Percentiles rank a stretch among this genome's conserved stretches.
These are phyloP conservation scores for Neurospora sp. DNA, from an alignment of 495 filamentous ascomycete species.

Conservation along the genomic window DNA sequence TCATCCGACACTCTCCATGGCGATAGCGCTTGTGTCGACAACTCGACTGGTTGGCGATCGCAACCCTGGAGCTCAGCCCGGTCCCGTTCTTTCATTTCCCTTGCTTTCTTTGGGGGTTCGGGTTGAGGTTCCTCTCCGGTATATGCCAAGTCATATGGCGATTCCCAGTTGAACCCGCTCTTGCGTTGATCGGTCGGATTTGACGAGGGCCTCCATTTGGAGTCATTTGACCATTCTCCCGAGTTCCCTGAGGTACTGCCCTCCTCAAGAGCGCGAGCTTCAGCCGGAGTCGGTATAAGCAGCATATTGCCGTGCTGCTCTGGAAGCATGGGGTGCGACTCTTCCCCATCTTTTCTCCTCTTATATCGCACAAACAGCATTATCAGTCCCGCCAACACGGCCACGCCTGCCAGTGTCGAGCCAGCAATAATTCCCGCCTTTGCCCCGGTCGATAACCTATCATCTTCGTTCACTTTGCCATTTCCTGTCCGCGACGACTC, in stretches of 20 bases:
- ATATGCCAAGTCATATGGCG: conserved; percentile 17
- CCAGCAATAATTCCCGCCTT: conserved; percentile 19
- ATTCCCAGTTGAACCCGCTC: conserved; percentile 24
- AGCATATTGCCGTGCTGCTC: conserved; percentile 10
- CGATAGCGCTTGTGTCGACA: neutral
- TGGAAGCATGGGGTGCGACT: conserved; percentile 26
- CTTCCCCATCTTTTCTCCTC: conserved; percentile 14
- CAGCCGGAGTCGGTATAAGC: conserved; percentile 2
- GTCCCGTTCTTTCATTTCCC: neutral
- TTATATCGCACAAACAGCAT: conserved; percentile 17
- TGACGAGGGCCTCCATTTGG: conserved; percentile 9
- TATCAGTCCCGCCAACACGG: conserved; percentile 8
- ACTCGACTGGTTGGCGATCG: neutral
- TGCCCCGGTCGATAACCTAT: conserved; percentile 10
- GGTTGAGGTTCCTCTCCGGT: neutral
- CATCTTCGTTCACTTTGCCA: neutral
- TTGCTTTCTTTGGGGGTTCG: neutral
- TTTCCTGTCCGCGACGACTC: neutral
- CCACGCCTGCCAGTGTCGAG: conserved; percentile 10
- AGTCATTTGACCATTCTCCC: conserved; percentile 8
- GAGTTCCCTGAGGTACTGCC: neutral
- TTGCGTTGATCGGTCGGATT: conserved; percentile 2
- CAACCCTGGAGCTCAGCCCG: neutral
- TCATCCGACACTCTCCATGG: neutral
- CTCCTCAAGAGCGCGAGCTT: neutral